Conservation (phyloP, 306 rosid species). For the Myrica gale region DNA sequence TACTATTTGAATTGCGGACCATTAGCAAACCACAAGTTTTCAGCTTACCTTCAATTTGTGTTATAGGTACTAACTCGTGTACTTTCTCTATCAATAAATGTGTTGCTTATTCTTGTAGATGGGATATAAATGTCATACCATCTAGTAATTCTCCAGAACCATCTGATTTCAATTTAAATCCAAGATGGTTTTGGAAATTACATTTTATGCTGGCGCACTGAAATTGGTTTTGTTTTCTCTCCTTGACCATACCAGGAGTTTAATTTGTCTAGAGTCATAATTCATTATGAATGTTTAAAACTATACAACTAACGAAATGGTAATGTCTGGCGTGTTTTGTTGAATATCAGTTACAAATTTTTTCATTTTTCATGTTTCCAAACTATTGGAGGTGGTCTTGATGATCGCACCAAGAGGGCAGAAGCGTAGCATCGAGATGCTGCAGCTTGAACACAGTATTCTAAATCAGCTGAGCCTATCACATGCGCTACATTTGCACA, state of each 20-base stretch:
- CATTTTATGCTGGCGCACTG: background rate
- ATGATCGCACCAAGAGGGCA: constrained; percentile 75
- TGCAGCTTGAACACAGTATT: constrained; percentile 53
- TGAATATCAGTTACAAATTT: background rate
- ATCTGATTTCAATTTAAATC: background rate
- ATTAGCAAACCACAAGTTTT: background rate
- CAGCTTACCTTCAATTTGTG: background rate
- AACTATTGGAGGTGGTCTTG: constrained; percentile 49
- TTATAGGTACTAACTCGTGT: background rate
- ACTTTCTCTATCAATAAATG: background rate
- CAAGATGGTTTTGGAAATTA: background rate
- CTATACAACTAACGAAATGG: background rate
- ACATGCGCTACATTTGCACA: constrained; percentile 98
- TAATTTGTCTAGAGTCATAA: background rate
- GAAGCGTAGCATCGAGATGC: constrained; percentile 84
- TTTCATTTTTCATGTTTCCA: constrained; percentile 3
- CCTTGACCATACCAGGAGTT: background rate
- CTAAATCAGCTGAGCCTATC: constrained; percentile 71
- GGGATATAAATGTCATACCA: background rate
- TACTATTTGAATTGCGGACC: background rate
- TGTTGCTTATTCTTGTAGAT: background rate
- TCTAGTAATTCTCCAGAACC: background rate
- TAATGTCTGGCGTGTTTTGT: background rate
- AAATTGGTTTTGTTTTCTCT: background rate
- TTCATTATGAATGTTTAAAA: background rate